Evolutionary conservation across 371 early-diverging fungal species (phyloP).

Genomic region (Vairimorpha necatrix): DNA sequence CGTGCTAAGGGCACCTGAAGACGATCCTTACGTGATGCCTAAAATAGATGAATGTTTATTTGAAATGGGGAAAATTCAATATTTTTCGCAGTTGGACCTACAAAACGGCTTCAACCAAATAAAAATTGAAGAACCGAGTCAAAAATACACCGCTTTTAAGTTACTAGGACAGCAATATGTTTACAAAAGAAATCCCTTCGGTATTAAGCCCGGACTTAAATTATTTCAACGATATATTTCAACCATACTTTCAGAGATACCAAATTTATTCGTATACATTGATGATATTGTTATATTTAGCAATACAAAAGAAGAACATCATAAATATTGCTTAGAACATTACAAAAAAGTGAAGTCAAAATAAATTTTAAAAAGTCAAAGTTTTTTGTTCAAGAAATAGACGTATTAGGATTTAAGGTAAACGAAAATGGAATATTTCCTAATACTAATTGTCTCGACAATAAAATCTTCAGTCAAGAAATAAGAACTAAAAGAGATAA

Average conservation of each 20-base stretch:
- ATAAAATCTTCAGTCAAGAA: neutral
- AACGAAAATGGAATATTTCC: neutral
- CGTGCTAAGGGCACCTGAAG: no score
- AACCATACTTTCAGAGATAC: slow-evolving; percentile 7
- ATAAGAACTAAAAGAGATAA: neutral
- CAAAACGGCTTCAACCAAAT: slow-evolving; percentile 55
- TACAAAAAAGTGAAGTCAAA: neutral
- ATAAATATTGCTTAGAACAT: neutral
- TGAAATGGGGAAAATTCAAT: neutral
- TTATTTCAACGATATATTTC: neutral
- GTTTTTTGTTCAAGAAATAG: neutral
- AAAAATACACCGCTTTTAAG: slow-evolving; percentile 63
- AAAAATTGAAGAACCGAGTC: slow-evolving; percentile 23
- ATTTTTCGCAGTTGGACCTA: slow-evolving; percentile 22
- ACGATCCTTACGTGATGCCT: neutral
- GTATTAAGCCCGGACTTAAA: slow-evolving; percentile 9
- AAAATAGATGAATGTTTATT: neutral
- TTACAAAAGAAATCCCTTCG: slow-evolving; percentile 1
- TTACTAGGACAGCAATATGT: slow-evolving; percentile 29
- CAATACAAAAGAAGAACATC: slow-evolving; percentile 14
- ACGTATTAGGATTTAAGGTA: slow-evolving; percentile 24
- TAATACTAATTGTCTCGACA: neutral
- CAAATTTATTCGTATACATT: neutral
- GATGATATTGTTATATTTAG: slow-evolving; percentile 19
- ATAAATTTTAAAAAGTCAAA: slow-evolving; percentile 5